Evolutionary conservation across 805 yeast species (phyloP).

Genomic region (Pichia ethanolica): DNA sequence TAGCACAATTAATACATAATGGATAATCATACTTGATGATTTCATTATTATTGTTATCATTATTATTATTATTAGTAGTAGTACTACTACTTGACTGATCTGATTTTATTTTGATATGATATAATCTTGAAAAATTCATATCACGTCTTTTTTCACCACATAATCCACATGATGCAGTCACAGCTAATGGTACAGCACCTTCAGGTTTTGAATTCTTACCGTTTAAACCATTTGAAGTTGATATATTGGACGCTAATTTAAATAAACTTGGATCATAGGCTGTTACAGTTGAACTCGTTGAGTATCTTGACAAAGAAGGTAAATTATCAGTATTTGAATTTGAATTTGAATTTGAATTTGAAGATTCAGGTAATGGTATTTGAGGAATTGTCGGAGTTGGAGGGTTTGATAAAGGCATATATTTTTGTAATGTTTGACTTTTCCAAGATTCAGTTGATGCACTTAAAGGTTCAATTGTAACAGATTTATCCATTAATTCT

Average conservation of each 20-base stretch:
- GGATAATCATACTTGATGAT: slow-evolving; percentile 44
- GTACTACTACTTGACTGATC: background rate
- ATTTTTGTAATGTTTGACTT: slow-evolving; percentile 15
- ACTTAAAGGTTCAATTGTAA: slow-evolving; percentile 78
- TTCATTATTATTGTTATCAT: slow-evolving; percentile 15
- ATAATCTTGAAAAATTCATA: slow-evolving; percentile 67
- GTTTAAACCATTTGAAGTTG: no score
- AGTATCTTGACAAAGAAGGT: slow-evolving; percentile 8
- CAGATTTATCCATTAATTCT: slow-evolving; percentile 71
- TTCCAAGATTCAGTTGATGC: slow-evolving; percentile 74
- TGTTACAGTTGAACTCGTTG: slow-evolving; percentile 9
- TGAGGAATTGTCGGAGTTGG: slow-evolving; percentile 11
- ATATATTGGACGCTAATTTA: slow-evolving; percentile 1
- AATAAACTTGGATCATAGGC: slow-evolving; percentile 10
- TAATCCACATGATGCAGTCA: slow-evolving; percentile 66
- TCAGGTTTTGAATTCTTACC: slow-evolving; percentile 16
- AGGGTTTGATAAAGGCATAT: slow-evolving; percentile 7
- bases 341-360: background rate
- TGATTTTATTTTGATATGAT: slow-evolving; percentile 35
- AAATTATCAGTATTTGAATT: background rate
- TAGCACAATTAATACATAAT: slow-evolving; percentile 74
- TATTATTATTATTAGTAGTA: background rate
- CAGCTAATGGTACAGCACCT: slow-evolving; percentile 62
- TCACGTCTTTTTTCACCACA: slow-evolving; percentile 77
- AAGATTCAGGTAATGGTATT: slow-evolving; percentile 7